A percentile compares a stretch with the other conserved stretches of the same genome.
Evolutionary conservation across 495 filamentous ascomycete genomes (phyloP).

Genomic region (Sporormia fimetaria): DNA sequence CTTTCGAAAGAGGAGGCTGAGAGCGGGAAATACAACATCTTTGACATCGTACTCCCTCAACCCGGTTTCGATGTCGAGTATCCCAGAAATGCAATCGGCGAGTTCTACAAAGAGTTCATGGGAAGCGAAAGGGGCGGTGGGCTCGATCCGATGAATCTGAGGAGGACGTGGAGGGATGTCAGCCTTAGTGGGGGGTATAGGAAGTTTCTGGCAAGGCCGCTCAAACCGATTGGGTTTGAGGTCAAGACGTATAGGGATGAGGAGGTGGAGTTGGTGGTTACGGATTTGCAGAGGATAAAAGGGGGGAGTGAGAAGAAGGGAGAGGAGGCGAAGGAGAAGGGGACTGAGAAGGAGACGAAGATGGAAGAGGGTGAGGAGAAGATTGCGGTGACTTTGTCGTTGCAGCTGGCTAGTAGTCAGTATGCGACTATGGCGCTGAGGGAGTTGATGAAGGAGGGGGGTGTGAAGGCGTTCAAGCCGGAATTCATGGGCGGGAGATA

Average conservation of each 20-base stretch:
- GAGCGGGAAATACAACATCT: conserved; percentile 68
- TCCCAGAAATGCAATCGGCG: conserved; percentile 67
- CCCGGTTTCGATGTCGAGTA: conserved; percentile 87
- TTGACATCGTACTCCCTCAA: conserved; percentile 86
- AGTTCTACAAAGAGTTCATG: conserved; percentile 80
- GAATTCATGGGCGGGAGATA: conserved; percentile 36
- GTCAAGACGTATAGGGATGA: conserved; percentile 57
- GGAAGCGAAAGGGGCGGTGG: conserved; percentile 57
- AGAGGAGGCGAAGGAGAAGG: conserved; percentile 1
- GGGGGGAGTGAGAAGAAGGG: conserved; percentile 1
- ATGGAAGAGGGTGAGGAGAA: conserved; percentile 37
- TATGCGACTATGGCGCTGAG: conserved; percentile 92
- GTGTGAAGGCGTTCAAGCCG: conserved; percentile 50
- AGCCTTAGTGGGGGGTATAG: conserved; percentile 84
- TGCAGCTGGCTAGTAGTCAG: conserved; percentile 73
- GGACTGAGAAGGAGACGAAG: conserved; percentile 22
- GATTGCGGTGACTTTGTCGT: conserved; percentile 72
- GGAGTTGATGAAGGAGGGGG: conserved; percentile 64
- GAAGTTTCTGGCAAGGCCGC: conserved; percentile 62
- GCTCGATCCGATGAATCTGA: conserved; percentile 79
- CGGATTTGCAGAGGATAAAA: conserved; percentile 54
- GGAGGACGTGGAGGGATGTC: conserved; percentile 68
- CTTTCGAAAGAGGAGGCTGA: conserved; percentile 66
- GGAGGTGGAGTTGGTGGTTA: conserved; percentile 73
- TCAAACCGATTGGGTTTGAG: conserved; percentile 47